A percentile compares a stretch with the other conserved stretches of the same genome.
Conservation (phyloP, 2,329 filamentous ascomycete genomes). For the Apiospora aurea region DNA sequence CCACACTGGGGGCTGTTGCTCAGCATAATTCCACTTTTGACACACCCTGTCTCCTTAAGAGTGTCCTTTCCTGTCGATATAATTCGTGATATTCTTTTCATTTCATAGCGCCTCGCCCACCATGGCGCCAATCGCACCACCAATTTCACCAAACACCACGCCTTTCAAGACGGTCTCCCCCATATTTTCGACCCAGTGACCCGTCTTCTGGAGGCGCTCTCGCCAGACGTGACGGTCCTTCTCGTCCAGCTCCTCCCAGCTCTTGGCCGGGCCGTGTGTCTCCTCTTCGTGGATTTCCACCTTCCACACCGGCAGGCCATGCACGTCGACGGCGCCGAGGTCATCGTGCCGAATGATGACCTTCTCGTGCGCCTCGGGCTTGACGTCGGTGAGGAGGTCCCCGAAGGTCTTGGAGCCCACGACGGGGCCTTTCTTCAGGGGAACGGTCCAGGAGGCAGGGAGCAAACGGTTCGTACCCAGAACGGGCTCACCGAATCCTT, state of each 20-base stretch:
- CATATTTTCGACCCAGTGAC: conserved; percentile 81
- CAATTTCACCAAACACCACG: conserved; percentile 78
- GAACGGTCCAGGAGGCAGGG: conserved; percentile 49
- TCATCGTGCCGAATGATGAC: conserved; percentile 47
- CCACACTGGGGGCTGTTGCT: not conserved
- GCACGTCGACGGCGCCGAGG: conserved; percentile 33
- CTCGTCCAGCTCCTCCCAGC: conserved; percentile 74
- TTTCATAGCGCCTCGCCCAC: conserved; percentile 49
- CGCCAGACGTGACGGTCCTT: conserved; percentile 74
- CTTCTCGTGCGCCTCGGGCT: conserved; percentile 43
- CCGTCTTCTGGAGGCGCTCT: conserved; percentile 69
- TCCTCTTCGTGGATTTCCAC: conserved; percentile 55
- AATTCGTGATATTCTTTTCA: not conserved
- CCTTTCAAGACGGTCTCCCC: conserved; percentile 79
- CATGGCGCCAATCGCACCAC: conserved; percentile 64
- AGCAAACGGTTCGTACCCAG: conserved; percentile 64
- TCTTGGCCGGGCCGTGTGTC: conserved; percentile 60
- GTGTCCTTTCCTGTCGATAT: not conserved
- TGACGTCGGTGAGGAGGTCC: conserved; percentile 46
- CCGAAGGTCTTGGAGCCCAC: conserved; percentile 45
- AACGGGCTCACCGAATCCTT: conserved; percentile 62
- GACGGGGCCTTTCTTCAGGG: conserved; percentile 36
- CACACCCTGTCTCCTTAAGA: not conserved
- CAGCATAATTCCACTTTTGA: not conserved
- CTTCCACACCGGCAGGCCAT: conserved; percentile 42